Evolutionary conservation across 495 filamentous ascomycete species (phyloP), one percentile per base, ranked within the genome.

Genomic region (Aspergillus haitiensis): DNA sequence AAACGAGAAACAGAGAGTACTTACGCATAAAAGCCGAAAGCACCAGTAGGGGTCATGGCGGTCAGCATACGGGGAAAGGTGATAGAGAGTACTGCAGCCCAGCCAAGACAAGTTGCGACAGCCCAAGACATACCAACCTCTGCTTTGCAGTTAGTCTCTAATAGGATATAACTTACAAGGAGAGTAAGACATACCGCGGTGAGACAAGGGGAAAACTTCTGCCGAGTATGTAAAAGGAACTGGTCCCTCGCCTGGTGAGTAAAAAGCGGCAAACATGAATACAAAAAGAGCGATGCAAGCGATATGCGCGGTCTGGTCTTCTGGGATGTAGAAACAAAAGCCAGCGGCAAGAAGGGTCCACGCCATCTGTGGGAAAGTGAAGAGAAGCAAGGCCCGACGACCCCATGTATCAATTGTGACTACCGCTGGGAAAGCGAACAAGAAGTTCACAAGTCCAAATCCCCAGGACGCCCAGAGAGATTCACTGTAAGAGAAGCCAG

Each of bases 341-440:
- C 87, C 89, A 2, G 86, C 88, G 3, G 84, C 86, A 0, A 93
- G 78, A 9, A 93, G 74, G 27, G 87, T 88, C 87, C 88, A 90
- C 36, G 80, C 84, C 90, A 94, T 93, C 46, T 92, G 80, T 0
- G 91, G 91, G 71, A 93, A 93, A 10, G 91, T 96, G 70, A 92
- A 89, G 6, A 94, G 82, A 1, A 94, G 81, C 1, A 96, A 80
- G 13, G 79, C 78, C 21, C 91, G 84, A 36, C 91, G 87, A 9
- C 91, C 91, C 50, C 86, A 93, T 9, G 88, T 92, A 71, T 96
- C 91, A 63, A 96, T 96, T 7, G 89, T 92, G 76, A 81, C 90
- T 33, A 95, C 79, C 6, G 91, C 90, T 1, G 91, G 90, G 75
- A 85, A 90, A 49, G 90, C 88, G 64, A 94, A 94, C n/a, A 88